A percentile compares a stretch with the other conserved stretches of the same genome.
phyloP scores from a whole-genome alignment of 2,329 filamentous ascomycete species.

The Pseudopithomyces chartarum region DNA sequence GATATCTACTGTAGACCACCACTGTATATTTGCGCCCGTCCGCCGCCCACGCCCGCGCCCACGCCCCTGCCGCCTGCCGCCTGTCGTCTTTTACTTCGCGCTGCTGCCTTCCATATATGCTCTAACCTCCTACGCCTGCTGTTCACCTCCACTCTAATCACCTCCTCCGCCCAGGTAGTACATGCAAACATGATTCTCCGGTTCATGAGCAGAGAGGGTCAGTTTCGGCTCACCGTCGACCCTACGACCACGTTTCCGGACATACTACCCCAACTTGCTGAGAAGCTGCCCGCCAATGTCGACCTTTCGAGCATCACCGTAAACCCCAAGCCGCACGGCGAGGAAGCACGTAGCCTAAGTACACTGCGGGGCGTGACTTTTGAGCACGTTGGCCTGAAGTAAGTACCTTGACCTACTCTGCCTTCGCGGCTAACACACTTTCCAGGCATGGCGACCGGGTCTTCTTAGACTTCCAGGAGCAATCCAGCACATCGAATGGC shows the following conservation, averaged over 20 bases:
- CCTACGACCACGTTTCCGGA: slow-evolving; percentile 72
- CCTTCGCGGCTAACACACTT: slow-evolving; percentile 21
- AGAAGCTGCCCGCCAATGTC: slow-evolving; percentile 63
- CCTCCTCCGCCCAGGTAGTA: background rate
- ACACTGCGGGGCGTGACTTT: slow-evolving; percentile 61
- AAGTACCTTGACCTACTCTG: slow-evolving; percentile 21
- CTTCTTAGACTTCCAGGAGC: slow-evolving; percentile 79
- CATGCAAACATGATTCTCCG: slow-evolving; percentile 72
- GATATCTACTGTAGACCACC: too few relatives aligned
- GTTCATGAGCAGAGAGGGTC: slow-evolving; percentile 90
- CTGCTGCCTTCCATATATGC: background rate
- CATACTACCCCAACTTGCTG: slow-evolving; percentile 59
- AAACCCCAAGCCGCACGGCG: slow-evolving; percentile 65
- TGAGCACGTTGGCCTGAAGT: slow-evolving; percentile 62
- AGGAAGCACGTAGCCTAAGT: slow-evolving; percentile 59
- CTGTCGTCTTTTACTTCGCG: slow-evolving; percentile 4
- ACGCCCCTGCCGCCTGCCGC: slow-evolving; percentile 19
- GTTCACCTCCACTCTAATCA: background rate
- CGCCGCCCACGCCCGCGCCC: too few relatives aligned
- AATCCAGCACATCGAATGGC: slow-evolving; percentile 57
- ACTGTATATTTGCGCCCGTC: too few relatives aligned
- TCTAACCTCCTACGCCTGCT: background rate
- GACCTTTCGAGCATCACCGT: slow-evolving; percentile 62
- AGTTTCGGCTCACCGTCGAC: slow-evolving; percentile 82
- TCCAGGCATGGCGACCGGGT: slow-evolving; percentile 86